These are phyloP conservation scores for Neurospora terricola DNA, from an alignment of 495 filamentous ascomycete genomes.

Conservation along the genomic window DNA sequence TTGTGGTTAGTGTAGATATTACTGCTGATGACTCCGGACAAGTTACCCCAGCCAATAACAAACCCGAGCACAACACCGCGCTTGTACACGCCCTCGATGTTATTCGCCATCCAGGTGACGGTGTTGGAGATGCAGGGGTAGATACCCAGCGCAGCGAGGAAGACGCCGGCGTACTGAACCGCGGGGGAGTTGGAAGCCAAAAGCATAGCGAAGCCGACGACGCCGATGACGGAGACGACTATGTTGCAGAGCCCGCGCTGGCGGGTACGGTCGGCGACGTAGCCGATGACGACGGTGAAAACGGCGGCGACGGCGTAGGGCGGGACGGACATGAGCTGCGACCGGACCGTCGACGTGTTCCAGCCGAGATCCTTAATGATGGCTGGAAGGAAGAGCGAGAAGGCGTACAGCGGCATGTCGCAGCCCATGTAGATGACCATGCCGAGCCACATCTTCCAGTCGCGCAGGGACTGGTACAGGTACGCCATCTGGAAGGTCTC, in stretches of 20 bases:
- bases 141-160: slow-evolving; percentile 80
- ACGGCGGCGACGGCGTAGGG: slow-evolving; percentile 79
- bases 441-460: slow-evolving; percentile 81
- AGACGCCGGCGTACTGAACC: slow-evolving; percentile 73
- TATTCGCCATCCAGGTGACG: slow-evolving; percentile 83
- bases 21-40: slow-evolving; percentile 75
- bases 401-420: slow-evolving; percentile 72
- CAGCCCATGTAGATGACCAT: slow-evolving; percentile 74
- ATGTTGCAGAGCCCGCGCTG: slow-evolving; percentile 82
- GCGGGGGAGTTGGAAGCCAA: slow-evolving; percentile 48
- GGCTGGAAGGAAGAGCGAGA: slow-evolving; percentile 80
- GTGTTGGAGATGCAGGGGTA: slow-evolving; percentile 91
- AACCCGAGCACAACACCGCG: slow-evolving; percentile 78
- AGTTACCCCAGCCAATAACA: slow-evolving; percentile 87
- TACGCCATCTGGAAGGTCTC: slow-evolving; percentile 71
- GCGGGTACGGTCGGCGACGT: slow-evolving; percentile 65
- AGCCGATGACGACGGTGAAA: slow-evolving; percentile 68
- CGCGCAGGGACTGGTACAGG: slow-evolving; percentile 63
- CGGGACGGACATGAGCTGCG: slow-evolving; percentile 79
- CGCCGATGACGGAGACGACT: slow-evolving; percentile 54
- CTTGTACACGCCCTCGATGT: slow-evolving; percentile 88
- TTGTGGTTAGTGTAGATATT: slow-evolving; percentile 51
- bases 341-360: slow-evolving; percentile 42
- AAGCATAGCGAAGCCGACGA: slow-evolving; percentile 73
- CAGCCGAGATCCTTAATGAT: slow-evolving; percentile 75